Conservation (phyloP, 306 rosid species). For the Cucumis melo region DNA sequence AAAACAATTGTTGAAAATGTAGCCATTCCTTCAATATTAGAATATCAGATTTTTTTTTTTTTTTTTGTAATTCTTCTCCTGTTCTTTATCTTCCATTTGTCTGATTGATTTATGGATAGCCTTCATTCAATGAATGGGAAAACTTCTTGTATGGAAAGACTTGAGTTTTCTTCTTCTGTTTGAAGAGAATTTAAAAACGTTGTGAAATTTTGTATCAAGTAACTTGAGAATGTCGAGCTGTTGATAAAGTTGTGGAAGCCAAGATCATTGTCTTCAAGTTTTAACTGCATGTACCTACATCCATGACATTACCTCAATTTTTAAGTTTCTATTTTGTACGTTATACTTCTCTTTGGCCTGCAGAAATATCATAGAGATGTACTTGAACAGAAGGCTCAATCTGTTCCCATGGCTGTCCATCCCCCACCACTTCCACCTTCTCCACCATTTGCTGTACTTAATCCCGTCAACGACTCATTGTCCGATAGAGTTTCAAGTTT, state of each 20-base stretch:
- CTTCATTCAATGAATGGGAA: neutral
- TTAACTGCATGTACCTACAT: neutral
- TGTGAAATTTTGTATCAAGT: neutral
- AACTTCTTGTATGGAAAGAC: neutral
- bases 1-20: neutral
- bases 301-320: neutral
- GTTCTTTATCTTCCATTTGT: neutral
- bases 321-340: neutral
- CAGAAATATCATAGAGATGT: slow-evolving; percentile 83
- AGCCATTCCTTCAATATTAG: neutral
- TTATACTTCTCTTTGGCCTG: neutral
- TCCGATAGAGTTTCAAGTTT: slow-evolving; percentile 15
- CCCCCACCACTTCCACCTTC: slow-evolving; percentile 32
- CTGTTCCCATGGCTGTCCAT: slow-evolving; percentile 12
- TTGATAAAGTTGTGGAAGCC: neutral
- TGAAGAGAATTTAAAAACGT: neutral
- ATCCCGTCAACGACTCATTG: slow-evolving; percentile 10
- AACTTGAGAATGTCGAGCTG: neutral
- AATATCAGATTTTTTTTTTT: neutral
- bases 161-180: neutral
- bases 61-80: neutral
- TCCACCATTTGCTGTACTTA: slow-evolving; percentile 1
- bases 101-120: neutral
- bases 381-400: slow-evolving; percentile 30
- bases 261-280: neutral